Percentiles rank a stretch among this genome's conserved stretches.
Conservation (phyloP, 805 yeast genomes). For the Spathaspora gorwiae region DNA sequence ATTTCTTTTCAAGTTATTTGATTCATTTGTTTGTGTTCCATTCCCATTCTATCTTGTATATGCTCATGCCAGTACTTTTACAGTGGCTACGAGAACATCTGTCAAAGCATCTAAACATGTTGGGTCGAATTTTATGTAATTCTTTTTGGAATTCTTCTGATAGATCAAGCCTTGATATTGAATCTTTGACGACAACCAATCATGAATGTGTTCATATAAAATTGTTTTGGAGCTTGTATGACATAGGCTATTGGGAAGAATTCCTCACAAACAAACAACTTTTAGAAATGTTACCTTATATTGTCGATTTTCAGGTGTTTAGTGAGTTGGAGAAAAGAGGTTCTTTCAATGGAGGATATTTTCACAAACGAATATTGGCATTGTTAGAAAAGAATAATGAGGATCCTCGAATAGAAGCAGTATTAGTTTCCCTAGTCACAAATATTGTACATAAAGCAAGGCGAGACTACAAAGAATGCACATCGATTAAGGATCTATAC, state of each 20-base stretch:
- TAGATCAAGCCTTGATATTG: slow-evolving; percentile 10
- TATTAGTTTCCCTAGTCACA: background rate
- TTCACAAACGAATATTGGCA: background rate
- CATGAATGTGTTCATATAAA: slow-evolving; percentile 5
- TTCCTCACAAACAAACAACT: slow-evolving; percentile 7
- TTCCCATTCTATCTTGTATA: slow-evolving; percentile 26
- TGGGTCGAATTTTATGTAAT: slow-evolving; percentile 10
- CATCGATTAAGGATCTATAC: background rate
- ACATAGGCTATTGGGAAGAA: slow-evolving; percentile 26
- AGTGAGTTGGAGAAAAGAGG: background rate
- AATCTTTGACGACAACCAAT: slow-evolving; percentile 9
- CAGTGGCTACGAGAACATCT: slow-evolving; percentile 32
- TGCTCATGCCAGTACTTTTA: slow-evolving; percentile 29
- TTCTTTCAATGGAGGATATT: background rate
- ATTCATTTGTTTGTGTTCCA: slow-evolving; percentile 30
- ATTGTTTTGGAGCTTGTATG: slow-evolving; percentile 24
- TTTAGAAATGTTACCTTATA: background rate
- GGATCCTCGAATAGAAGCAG: background rate
- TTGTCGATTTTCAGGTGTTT: background rate
- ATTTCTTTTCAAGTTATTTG: slow-evolving; percentile 30
- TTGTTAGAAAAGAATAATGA: background rate
- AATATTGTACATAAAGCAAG: background rate
- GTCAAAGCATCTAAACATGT: background rate
- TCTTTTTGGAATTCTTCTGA: slow-evolving; percentile 21
- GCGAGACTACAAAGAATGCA: background rate